Conservation (phyloP, 1,139 yeast species). For the Candida smagusa region DNA sequence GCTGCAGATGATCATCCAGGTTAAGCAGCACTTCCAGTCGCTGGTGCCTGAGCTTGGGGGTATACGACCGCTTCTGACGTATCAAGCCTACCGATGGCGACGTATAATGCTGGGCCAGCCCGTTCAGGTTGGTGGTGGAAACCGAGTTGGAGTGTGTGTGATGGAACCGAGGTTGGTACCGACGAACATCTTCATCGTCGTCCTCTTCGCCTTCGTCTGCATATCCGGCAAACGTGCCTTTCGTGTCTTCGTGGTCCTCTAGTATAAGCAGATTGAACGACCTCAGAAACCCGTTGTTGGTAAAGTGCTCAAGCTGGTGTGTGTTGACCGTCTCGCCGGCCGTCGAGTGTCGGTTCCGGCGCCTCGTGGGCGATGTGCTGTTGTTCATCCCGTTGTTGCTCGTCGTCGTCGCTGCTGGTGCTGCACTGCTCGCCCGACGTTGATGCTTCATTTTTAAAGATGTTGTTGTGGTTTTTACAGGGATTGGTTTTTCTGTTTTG, state of each 20-base stretch:
- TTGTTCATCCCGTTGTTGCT: conserved; percentile 1
- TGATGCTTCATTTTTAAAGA: not conserved
- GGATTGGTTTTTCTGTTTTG: not conserved
- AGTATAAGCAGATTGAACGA: conserved; percentile 45
- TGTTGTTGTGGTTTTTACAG: conserved; percentile 1
- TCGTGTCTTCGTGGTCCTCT: conserved; percentile 35
- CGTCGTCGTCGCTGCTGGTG: conserved; percentile 2
- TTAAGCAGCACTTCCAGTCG: conserved; percentile 8
- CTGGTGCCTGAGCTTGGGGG: conserved; percentile 6
- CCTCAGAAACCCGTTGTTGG: conserved; percentile 41
- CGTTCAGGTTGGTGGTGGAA: not conserved
- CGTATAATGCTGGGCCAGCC: conserved; percentile 1
- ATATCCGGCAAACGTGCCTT: conserved; percentile 17
- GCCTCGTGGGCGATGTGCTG: not conserved
- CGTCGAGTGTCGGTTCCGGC: not conserved
- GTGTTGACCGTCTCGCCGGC: conserved; percentile 1
- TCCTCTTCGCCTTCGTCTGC: not conserved
- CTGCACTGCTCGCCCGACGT: not conserved
- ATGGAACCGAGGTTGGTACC: conserved; percentile 3
- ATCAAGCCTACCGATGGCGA: conserved; percentile 3
- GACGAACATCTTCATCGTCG: conserved; percentile 1
- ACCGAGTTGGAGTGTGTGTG: conserved; percentile 1
- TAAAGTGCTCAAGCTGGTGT: conserved; percentile 30
- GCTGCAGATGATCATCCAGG: conserved; percentile 18
- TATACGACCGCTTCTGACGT: conserved; percentile 2